These are phyloP conservation scores for Nicotiana benthamiana DNA, from an alignment of 257 asterid genomes.

Conservation along the genomic window DNA sequence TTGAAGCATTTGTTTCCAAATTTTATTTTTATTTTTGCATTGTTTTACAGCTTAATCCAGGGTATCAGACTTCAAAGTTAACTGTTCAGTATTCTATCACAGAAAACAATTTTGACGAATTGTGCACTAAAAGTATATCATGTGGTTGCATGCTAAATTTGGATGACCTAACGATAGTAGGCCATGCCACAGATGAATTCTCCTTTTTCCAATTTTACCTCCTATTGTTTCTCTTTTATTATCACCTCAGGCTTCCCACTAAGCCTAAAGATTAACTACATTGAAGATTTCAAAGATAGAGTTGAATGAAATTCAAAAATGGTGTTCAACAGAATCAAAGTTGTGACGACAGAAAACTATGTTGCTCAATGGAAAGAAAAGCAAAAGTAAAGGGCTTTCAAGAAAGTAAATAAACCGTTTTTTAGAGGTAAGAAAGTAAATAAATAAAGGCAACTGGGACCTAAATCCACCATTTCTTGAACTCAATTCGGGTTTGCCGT, in stretches of 20 bases:
- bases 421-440: not conserved
- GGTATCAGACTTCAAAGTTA: not conserved
- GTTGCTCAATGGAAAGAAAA: not conserved
- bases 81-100: not conserved
- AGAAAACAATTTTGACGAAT: not conserved
- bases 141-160: not conserved
- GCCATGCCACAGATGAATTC: not conserved
- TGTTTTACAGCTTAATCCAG: not conserved
- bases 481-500: not conserved
- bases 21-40: not conserved
- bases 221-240: not conserved
- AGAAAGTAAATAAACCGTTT: too few relatives aligned
- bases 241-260: not conserved
- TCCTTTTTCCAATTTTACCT: not conserved
- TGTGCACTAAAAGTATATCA: not conserved
- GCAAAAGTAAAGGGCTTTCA: not conserved
- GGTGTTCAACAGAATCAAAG: not conserved
- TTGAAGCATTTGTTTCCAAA: not conserved
- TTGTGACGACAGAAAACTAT: not conserved
- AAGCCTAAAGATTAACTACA: not conserved
- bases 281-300: not conserved
- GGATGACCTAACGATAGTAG: not conserved
- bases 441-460: constrained; percentile 3
- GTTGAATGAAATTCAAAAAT: not conserved
- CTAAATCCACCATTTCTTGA: not conserved